Conservation (phyloP, 2,329 filamentous ascomycete genomes). For the Colletotrichum sp. region DNA sequence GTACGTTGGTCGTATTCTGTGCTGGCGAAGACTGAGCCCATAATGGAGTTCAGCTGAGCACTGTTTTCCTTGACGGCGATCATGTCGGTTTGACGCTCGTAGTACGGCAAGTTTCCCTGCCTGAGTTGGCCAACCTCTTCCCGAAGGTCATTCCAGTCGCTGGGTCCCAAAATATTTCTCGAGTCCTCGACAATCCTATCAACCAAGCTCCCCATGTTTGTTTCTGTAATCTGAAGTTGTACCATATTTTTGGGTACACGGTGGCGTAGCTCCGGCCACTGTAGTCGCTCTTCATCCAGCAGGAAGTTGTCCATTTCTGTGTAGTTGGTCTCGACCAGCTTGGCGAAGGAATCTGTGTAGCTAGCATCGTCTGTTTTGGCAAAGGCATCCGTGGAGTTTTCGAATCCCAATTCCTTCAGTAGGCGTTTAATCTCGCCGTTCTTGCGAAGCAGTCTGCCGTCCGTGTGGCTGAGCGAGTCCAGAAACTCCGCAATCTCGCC, state of each 20-base stretch:
- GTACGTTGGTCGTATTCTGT: not conserved
- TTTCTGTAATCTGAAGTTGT: not conserved
- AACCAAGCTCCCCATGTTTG: not conserved
- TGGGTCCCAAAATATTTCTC: not conserved
- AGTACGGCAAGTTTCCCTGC: not conserved
- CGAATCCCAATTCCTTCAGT: slow-evolving; percentile 2
- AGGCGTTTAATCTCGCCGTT: not conserved
- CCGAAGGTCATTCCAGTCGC: not conserved
- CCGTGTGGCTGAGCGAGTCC: not conserved
- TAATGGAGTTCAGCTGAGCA: not conserved
- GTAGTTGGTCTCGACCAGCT: slow-evolving; percentile 25
- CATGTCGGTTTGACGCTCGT: not conserved
- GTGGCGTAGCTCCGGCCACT: not conserved
- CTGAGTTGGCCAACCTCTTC: slow-evolving; percentile 11
- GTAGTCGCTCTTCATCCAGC: not conserved
- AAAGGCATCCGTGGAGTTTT: not conserved
- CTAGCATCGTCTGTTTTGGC: not conserved
- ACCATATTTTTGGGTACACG: not conserved
- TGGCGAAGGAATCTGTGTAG: slow-evolving; percentile 28
- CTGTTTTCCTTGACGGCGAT: not conserved
- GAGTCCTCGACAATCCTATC: not conserved
- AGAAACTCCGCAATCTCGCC: slow-evolving; percentile 5
- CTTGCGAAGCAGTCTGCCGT: not conserved
- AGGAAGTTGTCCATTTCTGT: not conserved
- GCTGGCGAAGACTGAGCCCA: slow-evolving; percentile 4